Percentiles rank a stretch among this genome's conserved stretches.
These are phyloP conservation scores for Boletus rubropictus DNA, from an alignment of 768 basidiomycete species.

Conservation along the genomic window DNA sequence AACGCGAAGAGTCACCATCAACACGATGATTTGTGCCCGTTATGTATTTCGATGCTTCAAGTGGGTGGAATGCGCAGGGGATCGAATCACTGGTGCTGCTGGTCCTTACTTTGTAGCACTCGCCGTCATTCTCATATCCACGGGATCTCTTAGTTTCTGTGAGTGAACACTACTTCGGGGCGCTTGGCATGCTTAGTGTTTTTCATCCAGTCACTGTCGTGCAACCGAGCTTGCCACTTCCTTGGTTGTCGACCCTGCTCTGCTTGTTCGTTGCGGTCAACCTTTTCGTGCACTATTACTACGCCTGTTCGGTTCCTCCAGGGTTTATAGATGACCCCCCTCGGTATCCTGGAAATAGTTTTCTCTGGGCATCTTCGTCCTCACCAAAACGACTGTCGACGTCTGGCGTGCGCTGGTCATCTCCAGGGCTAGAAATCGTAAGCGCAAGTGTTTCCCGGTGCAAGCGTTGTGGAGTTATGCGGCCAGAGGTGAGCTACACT, in stretches of 20 bases:
- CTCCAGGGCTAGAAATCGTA: slow-evolving; percentile 42
- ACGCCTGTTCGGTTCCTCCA: slow-evolving; percentile 71
- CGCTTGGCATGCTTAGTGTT: not conserved
- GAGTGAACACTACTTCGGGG: slow-evolving; percentile 28
- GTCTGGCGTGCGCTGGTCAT: slow-evolving; percentile 48
- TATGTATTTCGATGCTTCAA: slow-evolving; percentile 54
- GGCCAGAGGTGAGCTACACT: slow-evolving; percentile 65
- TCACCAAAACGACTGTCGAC: slow-evolving; percentile 12
- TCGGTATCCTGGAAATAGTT: slow-evolving; percentile 32
- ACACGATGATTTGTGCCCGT: slow-evolving; percentile 25
- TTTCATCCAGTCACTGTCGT: slow-evolving; percentile 68
- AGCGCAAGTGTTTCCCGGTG: slow-evolving; percentile 56
- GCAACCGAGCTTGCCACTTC: slow-evolving; percentile 55
- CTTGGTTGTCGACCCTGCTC: slow-evolving; percentile 55
- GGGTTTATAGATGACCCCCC: slow-evolving; percentile 70
- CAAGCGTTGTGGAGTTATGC: slow-evolving; percentile 56
- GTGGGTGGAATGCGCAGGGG: slow-evolving; percentile 64
- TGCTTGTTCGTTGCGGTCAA: slow-evolving; percentile 77
- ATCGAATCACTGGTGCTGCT: slow-evolving; percentile 81
- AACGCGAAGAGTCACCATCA: not conserved
- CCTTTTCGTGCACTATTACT: slow-evolving; percentile 78
- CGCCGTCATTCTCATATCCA: slow-evolving; percentile 65
- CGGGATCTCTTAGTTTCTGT: slow-evolving; percentile 80
- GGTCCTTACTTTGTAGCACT: slow-evolving; percentile 86
- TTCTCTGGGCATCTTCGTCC: slow-evolving; percentile 53